Conservation (phyloP, 1,284 basidiomycete species). For the Trichosporon coremiiforme region DNA sequence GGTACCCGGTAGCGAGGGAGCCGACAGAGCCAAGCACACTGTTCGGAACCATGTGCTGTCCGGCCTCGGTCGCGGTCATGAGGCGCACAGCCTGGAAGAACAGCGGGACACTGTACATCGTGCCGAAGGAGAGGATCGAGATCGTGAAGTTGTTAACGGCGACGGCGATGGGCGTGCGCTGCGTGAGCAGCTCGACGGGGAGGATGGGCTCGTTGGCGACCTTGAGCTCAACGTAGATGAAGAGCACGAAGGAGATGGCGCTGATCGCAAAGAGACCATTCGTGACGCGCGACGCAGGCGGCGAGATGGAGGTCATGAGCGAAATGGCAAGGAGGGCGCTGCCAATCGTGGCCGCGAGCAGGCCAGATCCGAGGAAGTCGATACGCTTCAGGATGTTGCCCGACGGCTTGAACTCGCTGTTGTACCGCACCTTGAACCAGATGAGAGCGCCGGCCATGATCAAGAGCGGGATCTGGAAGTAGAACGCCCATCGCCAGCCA, state of each 20-base stretch:
- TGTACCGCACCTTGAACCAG: constrained; percentile 66
- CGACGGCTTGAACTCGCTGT: background rate
- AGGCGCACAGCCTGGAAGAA: constrained; percentile 85
- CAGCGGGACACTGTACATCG: constrained; percentile 82
- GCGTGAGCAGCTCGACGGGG: constrained; percentile 72
- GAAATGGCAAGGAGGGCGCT: constrained; percentile 74
- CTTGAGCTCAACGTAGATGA: constrained; percentile 72
- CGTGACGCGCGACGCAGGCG: constrained; percentile 61
- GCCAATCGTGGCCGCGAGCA: constrained; percentile 73
- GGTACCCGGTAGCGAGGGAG: constrained; percentile 82
- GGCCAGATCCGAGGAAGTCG: constrained; percentile 77
- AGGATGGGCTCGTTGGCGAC: constrained; percentile 79
- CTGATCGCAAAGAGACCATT: constrained; percentile 66
- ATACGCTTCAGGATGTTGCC: constrained; percentile 68
- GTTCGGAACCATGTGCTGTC: constrained; percentile 83
- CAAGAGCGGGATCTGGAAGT: constrained; percentile 73
- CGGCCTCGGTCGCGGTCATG: constrained; percentile 69
- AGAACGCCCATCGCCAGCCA: constrained; percentile 68
- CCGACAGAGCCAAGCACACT: constrained; percentile 78
- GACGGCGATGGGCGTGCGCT: constrained; percentile 71
- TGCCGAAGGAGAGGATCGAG: constrained; percentile 70
- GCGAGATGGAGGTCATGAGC: constrained; percentile 63
- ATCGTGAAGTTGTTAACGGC: constrained; percentile 72
- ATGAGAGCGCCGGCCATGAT: constrained; percentile 69
- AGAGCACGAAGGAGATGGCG: constrained; percentile 62